Evolutionary conservation across 345 rosid species (phyloP).

Genomic region (Lenwebbia sp.): DNA sequence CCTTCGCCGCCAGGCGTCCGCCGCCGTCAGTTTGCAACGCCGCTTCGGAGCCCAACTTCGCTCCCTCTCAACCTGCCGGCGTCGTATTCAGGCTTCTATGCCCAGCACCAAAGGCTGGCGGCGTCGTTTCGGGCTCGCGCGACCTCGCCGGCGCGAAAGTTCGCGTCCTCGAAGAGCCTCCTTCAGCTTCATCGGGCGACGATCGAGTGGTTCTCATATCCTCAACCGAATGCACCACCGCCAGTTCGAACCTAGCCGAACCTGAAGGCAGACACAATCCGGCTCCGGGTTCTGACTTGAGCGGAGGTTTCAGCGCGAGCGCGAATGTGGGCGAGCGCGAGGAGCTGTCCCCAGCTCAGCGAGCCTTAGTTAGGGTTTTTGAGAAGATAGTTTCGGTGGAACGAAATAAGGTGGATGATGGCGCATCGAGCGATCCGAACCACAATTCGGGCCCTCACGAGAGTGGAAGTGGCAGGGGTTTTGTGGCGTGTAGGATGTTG

Average conservation of each 20-base stretch:
- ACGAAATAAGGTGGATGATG: conserved; percentile 8
- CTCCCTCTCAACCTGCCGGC: background rate
- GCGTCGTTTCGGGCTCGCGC: conserved; percentile 4
- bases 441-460: conserved; percentile 4
- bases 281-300: background rate
- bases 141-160: conserved; percentile 18
- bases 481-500: conserved; percentile 45
- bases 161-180: conserved; percentile 26
- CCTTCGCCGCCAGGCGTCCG: conserved; percentile 5
- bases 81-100: conserved; percentile 23
- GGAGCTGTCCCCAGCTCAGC: conserved; percentile 31
- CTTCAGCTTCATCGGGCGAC: conserved; percentile 1
- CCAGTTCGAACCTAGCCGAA: background rate
- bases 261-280: background rate
- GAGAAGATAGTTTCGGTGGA: conserved; percentile 54
- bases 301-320: background rate
- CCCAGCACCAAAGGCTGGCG: conserved; percentile 18
- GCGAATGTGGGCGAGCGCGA: conserved; percentile 10
- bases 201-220: conserved; percentile 22
- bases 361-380: conserved; percentile 47
- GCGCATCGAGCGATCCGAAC: background rate
- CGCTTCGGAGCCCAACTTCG: background rate
- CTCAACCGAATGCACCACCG: background rate
- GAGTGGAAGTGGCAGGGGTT: conserved; percentile 20
- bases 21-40: background rate